Conservation (phyloP, 2,329 filamentous ascomycete species). For the Hypoxylon sp. region DNA sequence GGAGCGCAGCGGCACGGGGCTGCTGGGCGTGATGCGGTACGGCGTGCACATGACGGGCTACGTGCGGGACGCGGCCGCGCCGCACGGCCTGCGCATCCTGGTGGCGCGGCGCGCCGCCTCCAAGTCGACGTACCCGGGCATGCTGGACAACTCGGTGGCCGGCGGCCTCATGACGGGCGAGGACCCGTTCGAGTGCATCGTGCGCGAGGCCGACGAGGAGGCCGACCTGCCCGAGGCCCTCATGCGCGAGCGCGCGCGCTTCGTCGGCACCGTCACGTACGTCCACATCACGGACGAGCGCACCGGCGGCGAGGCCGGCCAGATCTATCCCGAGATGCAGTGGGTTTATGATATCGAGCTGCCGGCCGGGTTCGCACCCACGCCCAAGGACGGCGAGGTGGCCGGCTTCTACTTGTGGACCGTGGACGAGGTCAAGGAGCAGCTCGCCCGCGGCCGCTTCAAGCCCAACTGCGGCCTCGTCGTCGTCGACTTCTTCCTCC, state of each 20-base stretch:
- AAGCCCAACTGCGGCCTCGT: conserved; percentile 93
- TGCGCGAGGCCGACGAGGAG: conserved; percentile 90
- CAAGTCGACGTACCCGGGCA: conserved; percentile 89
- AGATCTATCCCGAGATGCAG: conserved; percentile 90
- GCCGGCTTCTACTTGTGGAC: conserved; percentile 81
- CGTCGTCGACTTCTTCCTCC: conserved; percentile 87
- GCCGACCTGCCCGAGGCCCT: conserved; percentile 77
- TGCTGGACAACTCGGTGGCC: conserved; percentile 95
- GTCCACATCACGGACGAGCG: conserved; percentile 78
- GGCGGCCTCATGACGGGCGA: conserved; percentile 83
- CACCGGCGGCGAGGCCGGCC: conserved; percentile 79
- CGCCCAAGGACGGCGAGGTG: conserved; percentile 88
- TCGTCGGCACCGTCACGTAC: conserved; percentile 80
- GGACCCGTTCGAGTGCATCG: conserved; percentile 78
- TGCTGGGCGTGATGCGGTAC: conserved; percentile 80
- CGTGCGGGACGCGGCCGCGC: conserved; percentile 56
- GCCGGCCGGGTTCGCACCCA: conserved; percentile 70
- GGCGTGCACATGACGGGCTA: conserved; percentile 85
- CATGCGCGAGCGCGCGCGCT: conserved; percentile 66
- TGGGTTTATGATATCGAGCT: conserved; percentile 91
- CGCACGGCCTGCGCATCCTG: conserved; percentile 78
- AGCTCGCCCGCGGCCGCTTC: conserved; percentile 76
- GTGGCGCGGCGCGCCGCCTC: conserved; percentile 76
- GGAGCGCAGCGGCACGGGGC: conserved; percentile 75
- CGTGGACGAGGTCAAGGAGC: conserved; percentile 76